Evolutionary conservation across 1,139 yeast genomes (phyloP), one percentile per base, ranked within the genome.

Genomic region (Blastobotrys proliferans): DNA sequence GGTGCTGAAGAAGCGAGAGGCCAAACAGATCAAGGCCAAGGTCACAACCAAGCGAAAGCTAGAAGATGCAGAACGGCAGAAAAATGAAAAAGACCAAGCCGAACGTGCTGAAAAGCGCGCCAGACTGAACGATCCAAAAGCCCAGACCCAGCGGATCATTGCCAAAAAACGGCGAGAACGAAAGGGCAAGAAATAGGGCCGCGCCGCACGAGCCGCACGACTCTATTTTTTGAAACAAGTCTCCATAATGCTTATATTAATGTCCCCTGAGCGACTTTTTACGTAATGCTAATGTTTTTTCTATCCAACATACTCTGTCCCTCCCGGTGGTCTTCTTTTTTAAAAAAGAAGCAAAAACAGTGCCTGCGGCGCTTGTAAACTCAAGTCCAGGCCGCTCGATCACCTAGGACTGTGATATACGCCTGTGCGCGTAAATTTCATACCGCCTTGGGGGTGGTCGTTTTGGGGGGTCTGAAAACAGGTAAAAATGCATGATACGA

Each of bases 1-100:
- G 60, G 95, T 92, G 44, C 83, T 92, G 35, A 86, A 84, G 65
- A 82, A 97, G 67, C 81, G 97, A 69, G 76, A 79, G 52, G 97
- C 88, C 31, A 53, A 52, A 14, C 61, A 58, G 29, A 38, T 37
- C 33, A 51, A 56, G 21, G 55, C 51, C 19, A 48, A 49, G 32
- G 52, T 48, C 31, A 40, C 34, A 14, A 42, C 50, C 16, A 48
- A 50, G 19, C 54, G 52, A 51, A 62, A 57, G 36, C 59, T 58
- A 34, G 69, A 65, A 40, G 66, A 56, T 13, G 66, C 52, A 9
- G 68, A 58, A 9, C 56, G 49, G 19, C 60, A 45, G 35, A 45
- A 40, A 48, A 39, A 50, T 20, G 47, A 42, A 32, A 51, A 47
- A 28, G 47, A 63, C 40, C 65, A 55, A 24, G 63, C 54, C 27